Conservation (phyloP, 805 yeast species). For the Jamesozyma hellenica region DNA sequence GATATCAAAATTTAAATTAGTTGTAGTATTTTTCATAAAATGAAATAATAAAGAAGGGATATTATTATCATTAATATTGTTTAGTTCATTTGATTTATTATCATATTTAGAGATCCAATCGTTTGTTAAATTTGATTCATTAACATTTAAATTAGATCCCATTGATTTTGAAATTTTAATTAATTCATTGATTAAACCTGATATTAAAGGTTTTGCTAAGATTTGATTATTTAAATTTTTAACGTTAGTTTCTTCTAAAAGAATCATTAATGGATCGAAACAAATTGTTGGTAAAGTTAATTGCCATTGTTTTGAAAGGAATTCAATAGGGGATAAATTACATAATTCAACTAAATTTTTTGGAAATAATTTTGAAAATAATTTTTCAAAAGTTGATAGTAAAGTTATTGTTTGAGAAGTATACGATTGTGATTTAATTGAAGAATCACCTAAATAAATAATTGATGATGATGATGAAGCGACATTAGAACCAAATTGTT, state of each 20-base stretch:
- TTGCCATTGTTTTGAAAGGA: slow-evolving; percentile 73
- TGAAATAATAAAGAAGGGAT: slow-evolving; percentile 59
- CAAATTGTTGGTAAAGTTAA: slow-evolving; percentile 70
- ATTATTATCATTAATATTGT: slow-evolving; percentile 27
- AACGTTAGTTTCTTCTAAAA: slow-evolving; percentile 65
- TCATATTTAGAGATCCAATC: slow-evolving; percentile 44
- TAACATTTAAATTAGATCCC: slow-evolving; percentile 69
- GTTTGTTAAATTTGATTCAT: slow-evolving; percentile 47
- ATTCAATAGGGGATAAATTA: slow-evolving; percentile 34
- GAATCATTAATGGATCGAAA: slow-evolving; percentile 63
- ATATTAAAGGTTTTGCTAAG: slow-evolving; percentile 72
- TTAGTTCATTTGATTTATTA: too few species aligned
- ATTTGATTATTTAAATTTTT: slow-evolving; percentile 50
- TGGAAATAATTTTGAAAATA: slow-evolving; percentile 26
- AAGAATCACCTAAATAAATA: slow-evolving; percentile 34
- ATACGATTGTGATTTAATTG: slow-evolving; percentile 9
- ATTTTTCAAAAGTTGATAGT: slow-evolving; percentile 24
- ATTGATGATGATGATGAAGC: slow-evolving; percentile 35
- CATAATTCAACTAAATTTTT: slow-evolving; percentile 32
- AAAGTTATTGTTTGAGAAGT: slow-evolving; percentile 13
- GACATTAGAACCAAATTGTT: slow-evolving; percentile 19
- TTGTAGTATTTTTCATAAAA: slow-evolving; percentile 45
- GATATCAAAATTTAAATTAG: slow-evolving; percentile 56
- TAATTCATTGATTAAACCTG: slow-evolving; percentile 71
- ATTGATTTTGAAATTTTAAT: slow-evolving; percentile 62